Percentiles rank a stretch among this genome's conserved stretches.
phyloP scores from a whole-genome alignment of 2,329 filamentous ascomycete genomes.

The Penicillium brasilianum region DNA sequence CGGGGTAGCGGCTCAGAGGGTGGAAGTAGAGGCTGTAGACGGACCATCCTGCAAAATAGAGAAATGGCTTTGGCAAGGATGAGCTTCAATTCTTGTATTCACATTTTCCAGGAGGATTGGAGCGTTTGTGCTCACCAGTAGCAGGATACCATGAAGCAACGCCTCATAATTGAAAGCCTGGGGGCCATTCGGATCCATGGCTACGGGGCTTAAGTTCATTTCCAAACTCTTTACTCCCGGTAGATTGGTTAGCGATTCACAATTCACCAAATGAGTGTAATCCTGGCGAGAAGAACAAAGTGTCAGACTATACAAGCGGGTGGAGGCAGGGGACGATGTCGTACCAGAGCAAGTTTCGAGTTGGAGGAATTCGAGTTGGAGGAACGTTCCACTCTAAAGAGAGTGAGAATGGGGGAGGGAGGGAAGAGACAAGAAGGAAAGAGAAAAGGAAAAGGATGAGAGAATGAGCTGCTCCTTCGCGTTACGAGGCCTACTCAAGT shows the following conservation, averaged over 20 bases:
- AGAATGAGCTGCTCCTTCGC: no score
- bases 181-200: neutral
- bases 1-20: neutral
- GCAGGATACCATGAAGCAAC: neutral
- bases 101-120: no score
- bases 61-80: neutral
- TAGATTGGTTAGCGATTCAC: neutral
- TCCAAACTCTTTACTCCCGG: neutral
- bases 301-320: neutral
- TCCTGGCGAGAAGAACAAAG: neutral
- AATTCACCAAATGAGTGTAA: neutral
- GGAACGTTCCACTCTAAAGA: neutral
- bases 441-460: neutral
- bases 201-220: neutral
- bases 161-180: neutral
- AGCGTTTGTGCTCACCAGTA: neutral
- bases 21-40: neutral
- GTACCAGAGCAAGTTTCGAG: neutral
- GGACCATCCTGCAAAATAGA: neutral
- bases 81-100: neutral
- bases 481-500: no score
- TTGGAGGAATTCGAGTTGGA: neutral
- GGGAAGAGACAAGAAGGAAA: neutral
- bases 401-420: neutral
- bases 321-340: neutral